Evolutionary conservation across 257 asterid species (phyloP), one percentile per base, ranked within the genome.

Genomic region (Capsicum chinense): DNA sequence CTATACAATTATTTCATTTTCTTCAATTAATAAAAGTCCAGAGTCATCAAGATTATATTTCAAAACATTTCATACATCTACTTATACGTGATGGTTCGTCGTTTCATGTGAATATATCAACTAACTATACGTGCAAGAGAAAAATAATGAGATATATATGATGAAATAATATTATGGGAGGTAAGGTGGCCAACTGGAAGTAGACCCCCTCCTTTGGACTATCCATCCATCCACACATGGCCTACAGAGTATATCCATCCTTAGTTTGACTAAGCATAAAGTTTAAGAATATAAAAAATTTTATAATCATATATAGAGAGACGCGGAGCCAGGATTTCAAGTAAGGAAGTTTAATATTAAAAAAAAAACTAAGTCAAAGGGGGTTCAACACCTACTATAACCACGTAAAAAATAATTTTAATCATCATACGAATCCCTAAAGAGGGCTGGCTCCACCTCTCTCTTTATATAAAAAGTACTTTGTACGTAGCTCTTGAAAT

Each of bases 121-220:
- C 54, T 26, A 26, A 54, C 81, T 21, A 76, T 33, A 76, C 47
- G 47, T 76, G 19, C 44, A 76, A 54, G 63, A 52, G 63, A 76
- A 76, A 76, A 56, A 21, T 56, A 76, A 7, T 76, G 81, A 74
- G 47, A 71, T 37, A 35, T 66, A 13, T 66, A 13, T 74, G 81
- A 52, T 6, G 81, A 76, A 76, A 21, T 76, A 76, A 52, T 76
- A 14, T 14, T 17, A 69, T 69, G 81, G 48, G 62, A 52, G 26
- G 26, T 52, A 76, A 76, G 81, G 8, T 76, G 63, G 63, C 42
- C 63, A 76, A 76, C 44, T 39, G 44, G 5, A 39, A 39, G 42
- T 63, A 63, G 69, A 63, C 19, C 62, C 15, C 69, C 39, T 62
- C 14, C 5, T 60, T 60, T 60, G 35, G 35, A 19, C 67, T n/a